Base-by-base conservation (phyloP, 106 monocot species). In the Allium sativum region DNA sequence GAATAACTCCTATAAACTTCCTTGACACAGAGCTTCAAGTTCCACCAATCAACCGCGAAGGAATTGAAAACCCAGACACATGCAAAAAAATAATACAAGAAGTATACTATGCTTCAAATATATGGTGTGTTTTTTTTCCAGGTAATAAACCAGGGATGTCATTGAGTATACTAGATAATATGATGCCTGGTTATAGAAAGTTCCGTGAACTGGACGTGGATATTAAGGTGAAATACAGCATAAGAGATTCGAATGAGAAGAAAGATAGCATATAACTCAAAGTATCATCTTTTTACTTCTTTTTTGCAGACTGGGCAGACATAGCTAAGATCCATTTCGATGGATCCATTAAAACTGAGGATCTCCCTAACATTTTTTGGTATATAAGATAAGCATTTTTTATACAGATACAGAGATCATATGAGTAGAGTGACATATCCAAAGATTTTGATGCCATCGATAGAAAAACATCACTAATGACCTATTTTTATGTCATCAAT, bases 271-370 rank as follows among this genome's bases (percentile, higher is more conserved):
- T 81, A 74, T 15, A 10, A 48, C 7, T 48, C 71, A 67, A 85
- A 85, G 53, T 81, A 74, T 62, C 74, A 81, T 52, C 74, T 85
- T 4, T 81, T 56, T 56, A 21, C 65, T 12, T 56, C 71, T 10
- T 45, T 9, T 74, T 61, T 7, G 74, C 77, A 22, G 72, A 78
- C 55, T 85, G 85, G 85, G 63, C 77, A 44, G 81, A 85, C 46
- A 77, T 76, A 6, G 46, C 75, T 22, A 62, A 41, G n/a, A 70
- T 68, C 40, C 21, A 17, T 15, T 48, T 64, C 48, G 43, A 73
- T 74, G 80, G 76, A 59, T 72, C 79, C 0, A 18, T 64, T 1
- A 21, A 14, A 5, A 22, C 71, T 6, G 70, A 76, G 10, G 84
- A 84, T 15, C 7, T 84, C 16, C 79, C 84, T 8, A 15, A 16